These are phyloP conservation scores for Tetrastigma voinierianum DNA, from an alignment of 164 flowering plant species.

Conservation along the genomic window DNA sequence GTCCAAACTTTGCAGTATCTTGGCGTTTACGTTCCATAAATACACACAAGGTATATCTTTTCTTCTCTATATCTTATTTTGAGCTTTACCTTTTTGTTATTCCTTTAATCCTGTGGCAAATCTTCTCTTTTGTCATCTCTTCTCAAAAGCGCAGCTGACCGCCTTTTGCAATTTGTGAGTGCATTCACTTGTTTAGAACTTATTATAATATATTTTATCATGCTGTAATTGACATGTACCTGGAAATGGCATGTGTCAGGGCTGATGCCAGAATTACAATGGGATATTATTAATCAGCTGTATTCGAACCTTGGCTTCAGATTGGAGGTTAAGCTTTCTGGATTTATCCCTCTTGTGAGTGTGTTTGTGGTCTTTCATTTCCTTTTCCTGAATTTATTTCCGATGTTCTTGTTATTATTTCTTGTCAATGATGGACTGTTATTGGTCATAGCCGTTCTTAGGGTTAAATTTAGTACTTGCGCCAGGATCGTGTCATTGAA, in stretches of 20 bases:
- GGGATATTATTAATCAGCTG: conserved; percentile 88
- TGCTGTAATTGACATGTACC: conserved; percentile 1
- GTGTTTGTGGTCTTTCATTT: neutral
- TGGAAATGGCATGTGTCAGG: conserved; percentile 36
- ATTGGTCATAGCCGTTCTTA: neutral
- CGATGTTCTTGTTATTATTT: too few relatives aligned
- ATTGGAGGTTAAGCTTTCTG: conserved; percentile 79
- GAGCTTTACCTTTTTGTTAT: neutral
- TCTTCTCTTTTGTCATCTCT: conserved; percentile 64
- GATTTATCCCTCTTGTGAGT: conserved; percentile 69
- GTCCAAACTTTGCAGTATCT: too few relatives aligned
- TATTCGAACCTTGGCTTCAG: conserved; percentile 76
- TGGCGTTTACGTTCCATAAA: too few relatives aligned
- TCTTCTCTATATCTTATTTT: neutral
- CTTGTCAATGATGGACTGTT: neutral
- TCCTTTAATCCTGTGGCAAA: conserved; percentile 38
- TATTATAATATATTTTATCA: neutral
- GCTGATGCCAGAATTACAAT: conserved; percentile 94
- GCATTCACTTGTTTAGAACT: conserved; percentile 12
- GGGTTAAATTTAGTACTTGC: neutral
- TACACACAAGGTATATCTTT: neutral
- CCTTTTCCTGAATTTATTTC: neutral
- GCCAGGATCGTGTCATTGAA: conserved; percentile 70
- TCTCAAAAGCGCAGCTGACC: conserved; percentile 90
- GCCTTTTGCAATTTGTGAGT: conserved; percentile 95